Conservation (phyloP, 768 basidiomycete species). For the Lactarius indigo region DNA sequence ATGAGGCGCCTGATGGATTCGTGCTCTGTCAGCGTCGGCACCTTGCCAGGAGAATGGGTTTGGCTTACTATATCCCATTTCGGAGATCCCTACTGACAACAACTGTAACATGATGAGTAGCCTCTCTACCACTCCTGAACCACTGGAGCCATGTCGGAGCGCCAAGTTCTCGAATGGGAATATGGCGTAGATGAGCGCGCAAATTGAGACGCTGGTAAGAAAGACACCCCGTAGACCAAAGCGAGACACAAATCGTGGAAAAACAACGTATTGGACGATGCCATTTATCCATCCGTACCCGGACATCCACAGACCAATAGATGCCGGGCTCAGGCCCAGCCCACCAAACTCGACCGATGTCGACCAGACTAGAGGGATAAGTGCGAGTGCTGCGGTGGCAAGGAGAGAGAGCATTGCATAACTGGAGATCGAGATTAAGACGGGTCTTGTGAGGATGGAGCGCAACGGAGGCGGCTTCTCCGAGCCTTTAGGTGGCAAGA, state of each 20-base stretch:
- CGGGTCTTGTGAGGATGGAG: conserved; percentile 14
- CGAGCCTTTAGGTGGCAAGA: background rate
- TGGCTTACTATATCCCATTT: background rate
- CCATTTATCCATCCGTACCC: conserved; percentile 37
- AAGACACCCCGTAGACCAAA: conserved; percentile 37
- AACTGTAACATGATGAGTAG: background rate
- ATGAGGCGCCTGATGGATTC: conserved; percentile 49
- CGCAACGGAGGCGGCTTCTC: conserved; percentile 33
- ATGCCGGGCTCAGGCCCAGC: conserved; percentile 35
- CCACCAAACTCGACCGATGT: conserved; percentile 28
- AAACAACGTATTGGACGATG: conserved; percentile 37
- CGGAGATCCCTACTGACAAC: background rate
- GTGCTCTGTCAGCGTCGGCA: background rate
- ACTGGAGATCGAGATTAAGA: conserved; percentile 42
- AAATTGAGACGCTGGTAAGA: conserved; percentile 26
- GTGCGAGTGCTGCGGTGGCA: conserved; percentile 37
- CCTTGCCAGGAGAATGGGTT: background rate
- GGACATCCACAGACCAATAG: conserved; percentile 38
- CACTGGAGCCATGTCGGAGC: background rate
- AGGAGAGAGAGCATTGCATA: conserved; percentile 43
- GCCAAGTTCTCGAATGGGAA: conserved; percentile 29
- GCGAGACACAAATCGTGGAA: conserved; percentile 35
- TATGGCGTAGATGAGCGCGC: conserved; percentile 27
- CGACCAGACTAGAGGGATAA: conserved; percentile 45
- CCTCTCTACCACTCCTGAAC: background rate